A percentile compares a stretch with the other conserved stretches of the same genome.
Conservation (phyloP, 73 alveolate species). For the Paramecium tetraurelia region DNA sequence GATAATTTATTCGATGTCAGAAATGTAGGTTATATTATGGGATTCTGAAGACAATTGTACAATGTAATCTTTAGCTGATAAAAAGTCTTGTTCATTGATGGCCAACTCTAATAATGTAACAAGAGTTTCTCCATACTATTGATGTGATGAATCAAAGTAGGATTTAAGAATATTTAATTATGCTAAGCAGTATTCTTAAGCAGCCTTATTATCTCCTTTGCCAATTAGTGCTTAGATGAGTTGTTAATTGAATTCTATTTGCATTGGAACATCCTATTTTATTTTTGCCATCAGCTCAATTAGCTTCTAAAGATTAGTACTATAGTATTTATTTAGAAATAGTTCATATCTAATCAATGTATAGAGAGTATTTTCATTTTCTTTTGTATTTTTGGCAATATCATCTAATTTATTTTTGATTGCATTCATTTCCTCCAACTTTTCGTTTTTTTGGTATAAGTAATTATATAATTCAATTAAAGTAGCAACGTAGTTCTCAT, state of each 20-base stretch:
- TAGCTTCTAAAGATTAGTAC: neutral
- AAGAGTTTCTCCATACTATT: neutral
- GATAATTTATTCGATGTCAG: neutral
- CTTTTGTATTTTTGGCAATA: neutral
- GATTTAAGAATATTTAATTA: neutral
- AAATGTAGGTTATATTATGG: neutral
- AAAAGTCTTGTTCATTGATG: neutral
- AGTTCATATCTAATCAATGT: neutral
- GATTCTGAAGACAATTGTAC: neutral
- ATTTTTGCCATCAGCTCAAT: neutral
- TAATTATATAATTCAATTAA: neutral
- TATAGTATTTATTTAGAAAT: neutral
- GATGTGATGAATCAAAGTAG: neutral
- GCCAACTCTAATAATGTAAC: neutral
- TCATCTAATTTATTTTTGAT: neutral
- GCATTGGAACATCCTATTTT: neutral
- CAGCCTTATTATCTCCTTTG: neutral
- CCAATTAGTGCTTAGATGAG: neutral
- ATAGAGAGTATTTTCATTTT: neutral
- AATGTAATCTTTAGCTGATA: neutral
- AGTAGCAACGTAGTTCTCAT: neutral
- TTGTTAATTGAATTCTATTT: neutral
- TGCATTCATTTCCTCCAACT: neutral
- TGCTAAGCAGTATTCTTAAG: neutral
- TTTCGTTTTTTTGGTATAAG: neutral